Evolutionary conservation across 2,329 filamentous ascomycete species (phyloP).

Genomic region (Nemania diffusa): DNA sequence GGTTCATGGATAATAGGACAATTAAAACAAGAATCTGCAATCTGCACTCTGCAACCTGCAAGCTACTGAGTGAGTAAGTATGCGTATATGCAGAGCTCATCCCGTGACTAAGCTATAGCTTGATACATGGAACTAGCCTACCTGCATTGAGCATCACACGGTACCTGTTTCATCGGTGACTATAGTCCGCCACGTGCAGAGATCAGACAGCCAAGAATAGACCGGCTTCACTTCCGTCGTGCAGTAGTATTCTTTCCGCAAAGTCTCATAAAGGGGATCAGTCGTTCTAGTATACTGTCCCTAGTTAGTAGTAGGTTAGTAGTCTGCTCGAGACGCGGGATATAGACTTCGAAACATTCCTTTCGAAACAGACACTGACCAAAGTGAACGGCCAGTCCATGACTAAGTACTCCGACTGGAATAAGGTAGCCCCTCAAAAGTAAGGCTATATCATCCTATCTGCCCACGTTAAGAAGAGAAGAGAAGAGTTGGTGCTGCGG

Average conservation of each 20-base stretch:
- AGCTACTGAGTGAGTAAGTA: neutral
- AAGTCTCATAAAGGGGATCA: neutral
- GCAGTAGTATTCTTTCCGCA: neutral
- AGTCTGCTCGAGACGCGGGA: neutral
- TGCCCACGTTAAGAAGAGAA: neutral
- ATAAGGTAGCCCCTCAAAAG: neutral
- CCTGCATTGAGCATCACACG: constrained; percentile 21
- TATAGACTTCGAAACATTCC: constrained; percentile 11
- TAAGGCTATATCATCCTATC: neutral
- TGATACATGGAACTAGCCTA: neutral
- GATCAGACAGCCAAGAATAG: constrained; percentile 20
- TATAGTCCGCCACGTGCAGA: constrained; percentile 18
- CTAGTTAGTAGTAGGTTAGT: neutral
- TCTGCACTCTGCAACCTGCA: neutral
- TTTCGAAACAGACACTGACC: neutral
- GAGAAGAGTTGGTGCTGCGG: neutral
- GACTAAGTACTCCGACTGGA: neutral
- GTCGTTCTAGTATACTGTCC: constrained; percentile 1
- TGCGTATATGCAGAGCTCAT: neutral
- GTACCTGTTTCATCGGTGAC: constrained; percentile 19
- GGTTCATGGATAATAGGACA: constrained; percentile 1
- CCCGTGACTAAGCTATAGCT: constrained; percentile 18
- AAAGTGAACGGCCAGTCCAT: neutral
- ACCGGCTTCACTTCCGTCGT: constrained; percentile 1
- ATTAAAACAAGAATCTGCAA: neutral